Percentiles rank a stretch among this genome's conserved stretches.
phyloP scores from a whole-genome alignment of 495 filamentous ascomycete genomes.

The Terfezia claveryi region DNA sequence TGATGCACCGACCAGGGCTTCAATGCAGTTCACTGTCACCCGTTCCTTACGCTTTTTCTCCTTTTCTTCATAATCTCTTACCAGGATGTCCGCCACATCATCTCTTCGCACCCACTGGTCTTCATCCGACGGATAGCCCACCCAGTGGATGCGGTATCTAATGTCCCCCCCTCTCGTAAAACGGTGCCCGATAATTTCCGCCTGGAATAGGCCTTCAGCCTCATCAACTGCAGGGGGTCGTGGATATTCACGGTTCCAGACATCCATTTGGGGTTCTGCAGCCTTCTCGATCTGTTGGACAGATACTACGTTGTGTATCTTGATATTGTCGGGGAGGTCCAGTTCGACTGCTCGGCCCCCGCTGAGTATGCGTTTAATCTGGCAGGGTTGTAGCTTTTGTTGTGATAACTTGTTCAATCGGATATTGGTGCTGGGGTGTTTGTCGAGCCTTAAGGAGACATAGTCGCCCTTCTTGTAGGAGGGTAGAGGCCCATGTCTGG shows the following conservation, averaged over 20 bases:
- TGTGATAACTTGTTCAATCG: not conserved
- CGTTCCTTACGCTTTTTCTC: not conserved
- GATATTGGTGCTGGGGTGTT: not conserved
- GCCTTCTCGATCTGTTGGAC: not conserved
- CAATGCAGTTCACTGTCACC: too few relatives aligned
- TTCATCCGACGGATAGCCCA: not conserved
- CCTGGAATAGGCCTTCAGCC: not conserved
- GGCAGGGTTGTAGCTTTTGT: not conserved
- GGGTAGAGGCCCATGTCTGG: not conserved
- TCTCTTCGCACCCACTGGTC: not conserved
- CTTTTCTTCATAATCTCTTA: not conserved
- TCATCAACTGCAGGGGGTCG: not conserved
- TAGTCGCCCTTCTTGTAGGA: not conserved
- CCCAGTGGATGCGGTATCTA: not conserved
- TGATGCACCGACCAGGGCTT: not conserved
- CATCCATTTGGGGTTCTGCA: not conserved
- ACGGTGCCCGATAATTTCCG: not conserved
- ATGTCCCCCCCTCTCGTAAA: not conserved
- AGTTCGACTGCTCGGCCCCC: not conserved
- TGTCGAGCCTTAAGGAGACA: not conserved
- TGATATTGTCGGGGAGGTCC: not conserved
- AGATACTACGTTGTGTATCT: not conserved
- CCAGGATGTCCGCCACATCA: not conserved
- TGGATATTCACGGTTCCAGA: not conserved
- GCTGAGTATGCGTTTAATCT: not conserved